Evolutionary conservation across 768 basidiomycete genomes (phyloP), one percentile per base, ranked within the genome.

Genomic region (Tricholoma flavovirens): DNA sequence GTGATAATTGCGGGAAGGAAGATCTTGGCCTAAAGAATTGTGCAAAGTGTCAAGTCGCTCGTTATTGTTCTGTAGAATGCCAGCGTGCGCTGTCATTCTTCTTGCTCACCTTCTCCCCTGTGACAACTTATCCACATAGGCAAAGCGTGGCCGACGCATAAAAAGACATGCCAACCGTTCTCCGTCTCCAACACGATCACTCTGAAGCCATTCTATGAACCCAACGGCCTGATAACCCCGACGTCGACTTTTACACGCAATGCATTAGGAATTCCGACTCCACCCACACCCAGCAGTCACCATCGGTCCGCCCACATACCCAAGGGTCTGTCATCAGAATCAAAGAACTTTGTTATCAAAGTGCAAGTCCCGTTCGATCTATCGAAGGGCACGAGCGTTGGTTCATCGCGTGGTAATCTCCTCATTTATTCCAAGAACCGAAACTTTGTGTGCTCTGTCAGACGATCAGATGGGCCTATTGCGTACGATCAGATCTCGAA

Each of bases 41-140:
- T 52, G 58, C 66, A 3, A 67, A 69, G 26, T 84, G 83, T 49
- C 72, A 71, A 14, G 63, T 77, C 0, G 72, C 69, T 4, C 66
- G 76, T 21, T 85, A 85, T 58, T 85, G 83, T 54, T 82, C 81
- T 5, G 59, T 67, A 1, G 76, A 75, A 30, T 83, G 84, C 58
- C 84, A 84, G 66, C 68, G 83, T 81, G 61, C 3, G 79, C 68
- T 17, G 0, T 51, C n/a, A 15, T 48, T 30, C 26, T 24, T 38
- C 14, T 9, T n/a, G 4, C 30, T 19, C 29, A 22, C 36, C 26
- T 5, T 7, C 56, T 32, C 14, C 5, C 49, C 46, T 45, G 26
- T 35, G 11, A 45, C 50, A 21, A 21, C 22, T 38, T 22, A 26
- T 36, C 30, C 17, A 17, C n/a, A 15, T 56, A 84, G 83, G 67